phyloP scores from a whole-genome alignment of 352 stramenopile species.

The Phytophthora syringae region DNA sequence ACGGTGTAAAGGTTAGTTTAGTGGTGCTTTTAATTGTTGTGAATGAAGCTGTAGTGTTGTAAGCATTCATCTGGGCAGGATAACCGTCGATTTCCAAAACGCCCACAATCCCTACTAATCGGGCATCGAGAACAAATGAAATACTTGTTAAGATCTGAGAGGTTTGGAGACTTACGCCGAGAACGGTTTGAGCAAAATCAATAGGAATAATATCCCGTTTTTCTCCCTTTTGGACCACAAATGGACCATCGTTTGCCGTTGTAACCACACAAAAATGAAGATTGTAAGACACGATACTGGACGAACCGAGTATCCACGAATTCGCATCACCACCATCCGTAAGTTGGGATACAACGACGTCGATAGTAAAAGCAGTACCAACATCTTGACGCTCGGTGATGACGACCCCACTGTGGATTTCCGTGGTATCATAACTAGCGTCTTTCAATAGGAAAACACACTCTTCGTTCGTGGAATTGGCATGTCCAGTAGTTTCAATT shows the following conservation, averaged over 20 bases:
- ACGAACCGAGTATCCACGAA: conserved; percentile 8
- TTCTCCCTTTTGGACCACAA: conserved; percentile 17
- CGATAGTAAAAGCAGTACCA: neutral
- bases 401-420: conserved; percentile 7
- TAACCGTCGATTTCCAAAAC: conserved; percentile 2
- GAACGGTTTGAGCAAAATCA: conserved; percentile 4
- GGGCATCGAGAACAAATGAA: conserved; percentile 13
- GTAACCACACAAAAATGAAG: conserved; percentile 23
- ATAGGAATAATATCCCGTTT: conserved; percentile 1
- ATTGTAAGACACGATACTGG: conserved; percentile 9
- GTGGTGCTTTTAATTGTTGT: neutral
- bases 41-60: conserved; percentile 21
- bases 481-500: conserved; percentile 8
- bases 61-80: conserved; percentile 1
- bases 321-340: neutral
- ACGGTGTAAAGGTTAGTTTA: conserved; percentile 13
- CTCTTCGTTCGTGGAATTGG: conserved; percentile 9
- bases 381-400: conserved; percentile 7
- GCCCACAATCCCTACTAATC: conserved; percentile 1
- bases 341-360: conserved; percentile 9
- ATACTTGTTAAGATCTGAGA: conserved; percentile 10
- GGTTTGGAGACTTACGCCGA: conserved; percentile 11
- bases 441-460: conserved; percentile 26
- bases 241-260: neutral
- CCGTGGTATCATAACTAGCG: neutral